Base-by-base conservation (phyloP, 2,329 filamentous ascomycete genomes). In the Epichloe scottii region DNA sequence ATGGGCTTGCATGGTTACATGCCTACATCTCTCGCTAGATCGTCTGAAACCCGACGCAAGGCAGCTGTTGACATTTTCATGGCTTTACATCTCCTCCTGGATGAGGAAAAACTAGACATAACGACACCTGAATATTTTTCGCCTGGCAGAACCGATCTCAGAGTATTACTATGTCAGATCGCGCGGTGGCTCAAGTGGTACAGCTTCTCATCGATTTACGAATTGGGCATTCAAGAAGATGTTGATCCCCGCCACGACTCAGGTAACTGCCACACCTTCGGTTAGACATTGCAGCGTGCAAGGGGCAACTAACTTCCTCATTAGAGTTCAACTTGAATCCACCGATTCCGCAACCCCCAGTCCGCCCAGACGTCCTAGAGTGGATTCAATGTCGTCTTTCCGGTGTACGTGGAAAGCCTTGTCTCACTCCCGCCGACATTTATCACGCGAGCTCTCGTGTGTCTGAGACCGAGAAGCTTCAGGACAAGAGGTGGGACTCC, bases 81-180 rank as follows among this genome's bases (percentile, higher is more conserved):
- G 56, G 85, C 80, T 1, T 72, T 98, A 12, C 93, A 98, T 68
- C 73, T 97, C 3, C 71, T 95, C n/a, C 77, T 86, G 0, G 91
- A 98, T 64, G 93, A 98, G 63, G 77, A 86, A 55, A 97, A 95
- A 62, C 76, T 98, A 2, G 81, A 87, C 54, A 77, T 83, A 4
- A 71, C 74, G 55, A 66, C 67, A 0, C 68, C 72, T 0, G 72
- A 75, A 48, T 68, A 69, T 39, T 56, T 60, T 2, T 71, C 72
- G 3, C 68, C 71, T 0, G 70, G 73, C 0, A 67, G 71, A 26
- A 64, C 67, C 10, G 73, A 78, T 46, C 60, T 97, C 21, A 79
- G 81, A n/a, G 82, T 86, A 15, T 66, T 96, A 2, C 70, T 97
- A 42, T 82, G 84, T 44, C 91, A 96, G 63, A 74, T 98, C 51